Evolutionary conservation across 2,329 filamentous ascomycete species (phyloP).

Genomic region (Annulohypoxylon truncatum): DNA sequence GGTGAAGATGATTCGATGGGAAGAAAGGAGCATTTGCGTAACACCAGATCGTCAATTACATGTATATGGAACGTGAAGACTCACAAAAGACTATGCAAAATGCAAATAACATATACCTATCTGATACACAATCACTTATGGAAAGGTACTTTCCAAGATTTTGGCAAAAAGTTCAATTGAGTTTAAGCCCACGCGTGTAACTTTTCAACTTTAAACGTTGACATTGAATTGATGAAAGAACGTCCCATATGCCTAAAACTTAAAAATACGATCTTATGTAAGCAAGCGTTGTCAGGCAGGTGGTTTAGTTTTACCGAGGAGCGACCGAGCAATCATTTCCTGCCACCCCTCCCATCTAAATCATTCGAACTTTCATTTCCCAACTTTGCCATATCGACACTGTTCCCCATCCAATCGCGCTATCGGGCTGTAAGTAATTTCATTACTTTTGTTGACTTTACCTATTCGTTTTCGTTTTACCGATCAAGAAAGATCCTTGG

Average conservation of each 20-base stretch:
- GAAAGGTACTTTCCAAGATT: neutral
- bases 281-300: neutral
- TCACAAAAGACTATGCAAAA: neutral
- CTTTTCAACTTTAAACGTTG: neutral
- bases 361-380: constrained; percentile 24
- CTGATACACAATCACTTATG: neutral
- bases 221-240: neutral
- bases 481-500: neutral
- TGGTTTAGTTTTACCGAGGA: constrained; percentile 23
- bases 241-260: neutral
- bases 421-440: constrained; percentile 19
- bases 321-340: constrained; percentile 28
- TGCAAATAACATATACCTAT: neutral
- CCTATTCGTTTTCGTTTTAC: neutral
- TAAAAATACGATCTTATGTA: neutral
- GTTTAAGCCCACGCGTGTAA: neutral
- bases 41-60: neutral
- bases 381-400: constrained; percentile 15
- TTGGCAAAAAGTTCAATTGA: neutral
- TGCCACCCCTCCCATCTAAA: constrained; percentile 32
- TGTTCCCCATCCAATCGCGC: constrained; percentile 17
- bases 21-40: neutral
- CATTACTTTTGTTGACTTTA: constrained; percentile 10
- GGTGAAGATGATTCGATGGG: neutral
- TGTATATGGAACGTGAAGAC: neutral